A percentile compares a stretch with the other conserved stretches of the same genome.
Conservation (phyloP, 2,329 filamentous ascomycete species). For the Talaromyces sp. region DNA sequence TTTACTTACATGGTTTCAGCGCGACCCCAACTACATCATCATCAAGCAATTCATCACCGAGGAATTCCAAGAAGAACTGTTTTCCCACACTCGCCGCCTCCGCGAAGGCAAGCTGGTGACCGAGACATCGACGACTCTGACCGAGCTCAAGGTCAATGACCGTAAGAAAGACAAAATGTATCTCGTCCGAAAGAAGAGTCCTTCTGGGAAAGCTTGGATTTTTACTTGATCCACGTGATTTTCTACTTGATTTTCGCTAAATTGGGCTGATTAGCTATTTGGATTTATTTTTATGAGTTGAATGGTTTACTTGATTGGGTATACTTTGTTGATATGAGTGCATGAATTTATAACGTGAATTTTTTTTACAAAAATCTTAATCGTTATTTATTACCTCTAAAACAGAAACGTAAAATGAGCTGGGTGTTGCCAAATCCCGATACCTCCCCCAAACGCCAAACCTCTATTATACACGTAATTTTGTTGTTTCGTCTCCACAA, state of each 20-base stretch:
- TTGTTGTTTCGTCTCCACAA: background rate
- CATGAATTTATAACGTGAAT: background rate
- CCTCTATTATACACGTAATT: background rate
- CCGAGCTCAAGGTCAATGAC: constrained; percentile 38
- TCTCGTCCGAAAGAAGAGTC: constrained; percentile 42
- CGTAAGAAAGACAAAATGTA: constrained; percentile 40
- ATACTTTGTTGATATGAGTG: constrained; percentile 5
- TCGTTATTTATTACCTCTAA: background rate
- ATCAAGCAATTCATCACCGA: constrained; percentile 70
- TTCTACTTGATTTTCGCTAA: background rate
- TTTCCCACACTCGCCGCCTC: constrained; percentile 62
- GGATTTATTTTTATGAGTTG: constrained; percentile 3
- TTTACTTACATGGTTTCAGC: constrained; percentile 23
- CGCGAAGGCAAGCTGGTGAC: constrained; percentile 48
- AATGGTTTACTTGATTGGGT: constrained; percentile 6
- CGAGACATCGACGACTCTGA: constrained; percentile 30
- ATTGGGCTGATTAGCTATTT: background rate
- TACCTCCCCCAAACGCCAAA: background rate
- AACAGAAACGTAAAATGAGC: no score
- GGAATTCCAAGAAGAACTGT: constrained; percentile 65
- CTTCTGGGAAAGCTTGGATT: constrained; percentile 26
- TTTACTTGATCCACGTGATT: constrained; percentile 28
- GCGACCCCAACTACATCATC: constrained; percentile 63
- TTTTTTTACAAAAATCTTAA: background rate
- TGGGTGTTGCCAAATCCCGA: background rate